Evolutionary conservation across 2,329 filamentous ascomycete genomes (phyloP).

Genomic region (Microdochium trichocladiopsis): DNA sequence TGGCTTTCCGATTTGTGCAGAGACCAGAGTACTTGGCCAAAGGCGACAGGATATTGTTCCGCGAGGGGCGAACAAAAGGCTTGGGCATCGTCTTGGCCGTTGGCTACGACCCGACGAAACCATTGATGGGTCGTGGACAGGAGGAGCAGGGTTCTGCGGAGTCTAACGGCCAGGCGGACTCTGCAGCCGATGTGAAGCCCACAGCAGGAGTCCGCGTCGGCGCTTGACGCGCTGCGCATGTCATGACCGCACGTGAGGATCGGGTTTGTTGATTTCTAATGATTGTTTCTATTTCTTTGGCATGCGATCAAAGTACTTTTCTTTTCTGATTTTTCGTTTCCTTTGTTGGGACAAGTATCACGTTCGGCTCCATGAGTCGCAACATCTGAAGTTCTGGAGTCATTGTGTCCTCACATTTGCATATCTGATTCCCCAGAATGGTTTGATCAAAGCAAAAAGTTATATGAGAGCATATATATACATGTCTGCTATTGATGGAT

Average conservation of each 20-base stretch:
- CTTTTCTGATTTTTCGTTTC: no score
- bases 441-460: no score
- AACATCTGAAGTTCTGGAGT: no score
- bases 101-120: constrained; percentile 68
- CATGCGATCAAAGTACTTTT: no score
- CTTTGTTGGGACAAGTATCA: no score
- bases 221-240: neutral
- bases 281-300: neutral
- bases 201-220: neutral
- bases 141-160: neutral
- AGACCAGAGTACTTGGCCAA: constrained; percentile 85
- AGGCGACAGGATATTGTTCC: constrained; percentile 84
- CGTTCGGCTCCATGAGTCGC: no score
- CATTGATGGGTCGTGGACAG: constrained; percentile 20
- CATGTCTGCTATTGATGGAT: no score
- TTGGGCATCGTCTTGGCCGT: constrained; percentile 89
- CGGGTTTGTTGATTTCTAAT: neutral
- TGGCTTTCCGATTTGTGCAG: constrained; percentile 93
- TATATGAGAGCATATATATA: no score
- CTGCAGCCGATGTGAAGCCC: neutral
- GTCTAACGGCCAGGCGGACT: neutral
- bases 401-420: no score
- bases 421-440: no score
- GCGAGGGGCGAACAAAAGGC: constrained; percentile 91
- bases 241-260: neutral